Evolutionary conservation across 768 basidiomycete species (phyloP).

Genomic region (Hypholoma fasciculare): DNA sequence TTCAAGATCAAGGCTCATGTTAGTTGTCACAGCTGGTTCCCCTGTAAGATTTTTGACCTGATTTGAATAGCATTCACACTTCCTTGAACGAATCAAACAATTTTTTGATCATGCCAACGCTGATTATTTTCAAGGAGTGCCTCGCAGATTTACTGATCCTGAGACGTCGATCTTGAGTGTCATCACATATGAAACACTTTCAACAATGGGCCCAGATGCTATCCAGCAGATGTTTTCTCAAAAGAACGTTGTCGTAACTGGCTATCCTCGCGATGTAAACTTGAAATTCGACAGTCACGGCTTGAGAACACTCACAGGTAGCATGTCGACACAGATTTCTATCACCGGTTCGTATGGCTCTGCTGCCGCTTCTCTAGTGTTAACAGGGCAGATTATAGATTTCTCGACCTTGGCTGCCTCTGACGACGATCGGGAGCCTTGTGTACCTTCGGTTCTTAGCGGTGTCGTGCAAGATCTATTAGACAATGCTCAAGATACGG

Average conservation of each 20-base stretch:
- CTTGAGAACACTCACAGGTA: conserved; percentile 1
- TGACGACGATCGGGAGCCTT: neutral
- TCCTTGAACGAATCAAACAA: no score
- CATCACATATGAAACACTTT: neutral
- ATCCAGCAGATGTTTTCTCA: neutral
- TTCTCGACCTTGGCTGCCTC: neutral
- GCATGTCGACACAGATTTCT: conserved; percentile 1
- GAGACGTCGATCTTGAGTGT: neutral
- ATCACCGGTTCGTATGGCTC: neutral
- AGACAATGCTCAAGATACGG: neutral
- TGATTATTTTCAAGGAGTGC: neutral
- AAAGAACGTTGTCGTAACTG: conserved; percentile 9
- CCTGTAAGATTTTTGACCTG: no score
- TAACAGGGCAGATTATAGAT: neutral
- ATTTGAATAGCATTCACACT: no score
- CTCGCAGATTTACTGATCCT: neutral
- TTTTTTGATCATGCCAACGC: no score
- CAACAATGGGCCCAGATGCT: neutral
- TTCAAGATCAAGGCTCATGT: neutral
- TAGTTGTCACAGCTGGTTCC: no score
- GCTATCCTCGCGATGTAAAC: conserved; percentile 1
- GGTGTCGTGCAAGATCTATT: conserved; percentile 3
- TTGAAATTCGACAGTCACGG: conserved; percentile 2
- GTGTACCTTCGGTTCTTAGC: conserved; percentile 2
- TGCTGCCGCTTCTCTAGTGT: neutral